Base-by-base conservation (phyloP, 2,329 filamentous ascomycete genomes). In the Neofusicoccum parvum region DNA sequence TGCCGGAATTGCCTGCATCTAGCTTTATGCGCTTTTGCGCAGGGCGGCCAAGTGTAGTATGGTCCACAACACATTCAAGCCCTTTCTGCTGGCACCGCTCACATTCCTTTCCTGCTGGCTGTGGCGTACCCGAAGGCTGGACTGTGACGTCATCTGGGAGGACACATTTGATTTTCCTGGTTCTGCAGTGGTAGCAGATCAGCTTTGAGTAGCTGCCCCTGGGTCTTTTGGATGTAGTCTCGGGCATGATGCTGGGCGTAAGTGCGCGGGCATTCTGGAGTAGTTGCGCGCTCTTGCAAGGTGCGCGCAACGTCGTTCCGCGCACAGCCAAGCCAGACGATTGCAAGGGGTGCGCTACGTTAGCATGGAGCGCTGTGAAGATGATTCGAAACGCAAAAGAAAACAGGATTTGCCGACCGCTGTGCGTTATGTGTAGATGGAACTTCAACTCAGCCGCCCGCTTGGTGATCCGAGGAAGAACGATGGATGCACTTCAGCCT, bases 181-280 rank as follows among this genome's bases (percentile, higher is more conserved):
- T 53, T 20, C 68, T 65, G 64, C 69, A 70, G 27, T 68, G 66
- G 27, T 65, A 62, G 39, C 69, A 70, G 12, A 69, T 68, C 1
- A 68, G 62, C 46, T 68, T 70, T 4, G 68, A 60, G 50, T 70
- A 70, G 45, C 56, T 69, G 2, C 69, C 68, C n/a, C 69, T 56
- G 3, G 17, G n/a, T 41, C 37, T 56, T 36, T 56, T 56, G 2
- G 17, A 27, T 15, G 36, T 12, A 1, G 15, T 17, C 9, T 20
- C 50, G 12, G 36, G 51, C 51, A 56, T 56, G 37, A 23, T 20
- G 51, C 11, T 11, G 20, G 36, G 36, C 36, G 36, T 36, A 56
- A 15, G 20, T 39, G 5, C 6, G 27, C 41, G 12, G 11, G n/a
- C 17, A 3, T 3, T 15, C 2, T 37, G 17, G 50, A 10, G 36